Percentiles rank a stretch among this genome's conserved stretches.
These are phyloP conservation scores for Yamadazyma buinensis DNA, from an alignment of 1,139 yeast species.

Conservation along the genomic window DNA sequence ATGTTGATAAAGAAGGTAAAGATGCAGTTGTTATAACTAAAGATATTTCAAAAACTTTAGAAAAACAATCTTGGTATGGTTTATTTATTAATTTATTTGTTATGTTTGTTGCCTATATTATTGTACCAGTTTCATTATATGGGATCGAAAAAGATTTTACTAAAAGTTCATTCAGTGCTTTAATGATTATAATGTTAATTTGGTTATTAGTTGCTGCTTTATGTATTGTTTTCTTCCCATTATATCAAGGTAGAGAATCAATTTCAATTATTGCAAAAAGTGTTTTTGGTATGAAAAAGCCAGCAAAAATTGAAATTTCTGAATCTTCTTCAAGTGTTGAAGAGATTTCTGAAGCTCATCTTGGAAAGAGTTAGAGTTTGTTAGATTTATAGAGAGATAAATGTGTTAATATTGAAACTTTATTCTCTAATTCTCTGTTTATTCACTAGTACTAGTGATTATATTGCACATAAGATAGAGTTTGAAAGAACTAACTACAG, in stretches of 20 bases:
- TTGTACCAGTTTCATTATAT: conserved; percentile 20
- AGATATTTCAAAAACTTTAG: conserved; percentile 18
- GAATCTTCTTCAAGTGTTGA: conserved; percentile 1
- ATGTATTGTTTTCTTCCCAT: conserved; percentile 32
- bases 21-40: conserved; percentile 19
- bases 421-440: no score
- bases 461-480: no score
- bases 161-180: conserved; percentile 25
- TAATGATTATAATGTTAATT: conserved; percentile 28
- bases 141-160: conserved; percentile 28
- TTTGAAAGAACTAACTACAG: no score
- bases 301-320: background rate
- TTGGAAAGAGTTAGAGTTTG: no score
- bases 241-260: conserved; percentile 28
- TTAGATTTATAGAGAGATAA: no score
- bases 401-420: no score
- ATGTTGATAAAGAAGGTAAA: conserved; percentile 27
- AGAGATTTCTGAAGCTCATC: conserved; percentile 3
- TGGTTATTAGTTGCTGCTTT: conserved; percentile 28
- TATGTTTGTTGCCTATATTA: conserved; percentile 24
- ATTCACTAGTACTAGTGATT: no score
- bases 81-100: conserved; percentile 19
- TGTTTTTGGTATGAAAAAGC: conserved; percentile 4
- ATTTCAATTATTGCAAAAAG: conserved; percentile 8
- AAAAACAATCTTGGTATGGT: conserved; percentile 20